phyloP scores from a whole-genome alignment of 805 yeast genomes.

The Starmera caribaea region DNA sequence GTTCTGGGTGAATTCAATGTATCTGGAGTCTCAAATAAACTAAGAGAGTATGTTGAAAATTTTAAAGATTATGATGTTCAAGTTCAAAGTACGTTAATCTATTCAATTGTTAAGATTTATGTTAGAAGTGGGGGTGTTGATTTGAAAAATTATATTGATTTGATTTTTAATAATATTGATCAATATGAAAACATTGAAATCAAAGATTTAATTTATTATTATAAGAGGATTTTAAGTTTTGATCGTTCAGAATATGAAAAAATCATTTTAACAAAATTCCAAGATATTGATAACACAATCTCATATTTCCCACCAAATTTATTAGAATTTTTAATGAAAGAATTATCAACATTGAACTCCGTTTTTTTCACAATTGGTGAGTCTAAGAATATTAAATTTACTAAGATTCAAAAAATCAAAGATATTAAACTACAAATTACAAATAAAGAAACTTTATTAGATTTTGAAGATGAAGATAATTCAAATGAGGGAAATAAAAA shows the following conservation, averaged over 20 bases:
- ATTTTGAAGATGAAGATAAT: conserved; percentile 63
- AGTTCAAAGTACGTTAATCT: conserved; percentile 50
- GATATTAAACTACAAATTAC: conserved; percentile 74
- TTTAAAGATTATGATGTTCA: conserved; percentile 51
- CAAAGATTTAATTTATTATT: conserved; percentile 69
- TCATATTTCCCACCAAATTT: conserved; percentile 61
- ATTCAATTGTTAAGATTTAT: conserved; percentile 52
- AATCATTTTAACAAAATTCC: conserved; percentile 52
- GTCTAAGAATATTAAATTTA: conserved; percentile 23
- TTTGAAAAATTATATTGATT: conserved; percentile 37
- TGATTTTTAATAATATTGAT: conserved; percentile 54
- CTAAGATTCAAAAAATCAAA: conserved; percentile 50
- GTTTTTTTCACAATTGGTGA: conserved; percentile 79
- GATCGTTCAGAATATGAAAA: conserved; percentile 28
- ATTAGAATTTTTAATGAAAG: conserved; percentile 59
- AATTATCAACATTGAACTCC: conserved; percentile 77
- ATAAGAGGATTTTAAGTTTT: conserved; percentile 66
- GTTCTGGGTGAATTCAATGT: conserved; percentile 64
- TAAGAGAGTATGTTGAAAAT: conserved; percentile 36
- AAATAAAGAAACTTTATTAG: conserved; percentile 78
- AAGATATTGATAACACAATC: conserved; percentile 64
- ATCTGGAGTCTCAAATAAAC: conserved; percentile 37
- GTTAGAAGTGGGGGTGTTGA: conserved; percentile 26
- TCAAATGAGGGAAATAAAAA: conserved; percentile 11
- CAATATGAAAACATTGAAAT: conserved; percentile 66